Evolutionary conservation across 108 stramenopile species (phyloP), one percentile per base, ranked within the genome.

Genomic region (Nitzschia sp.): DNA sequence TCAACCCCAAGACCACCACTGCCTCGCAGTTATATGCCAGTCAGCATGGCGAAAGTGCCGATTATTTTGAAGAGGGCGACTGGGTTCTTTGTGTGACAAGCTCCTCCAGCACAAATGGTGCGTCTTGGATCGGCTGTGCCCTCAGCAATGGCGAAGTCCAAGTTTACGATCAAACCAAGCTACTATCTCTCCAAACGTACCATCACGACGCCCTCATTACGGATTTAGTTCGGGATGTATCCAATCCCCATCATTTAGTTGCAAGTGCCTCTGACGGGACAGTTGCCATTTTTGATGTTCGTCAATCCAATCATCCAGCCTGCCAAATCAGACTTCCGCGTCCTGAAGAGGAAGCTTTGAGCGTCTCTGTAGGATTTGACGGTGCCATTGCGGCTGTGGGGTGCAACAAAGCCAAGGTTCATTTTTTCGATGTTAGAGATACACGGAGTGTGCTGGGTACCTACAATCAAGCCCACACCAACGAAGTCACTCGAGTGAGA

Each of bases 311-410:
- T 15, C 23, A 47, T 28, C 66, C 73, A 0, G 73, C 66, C 19
- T 28, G 45, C 16, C 35, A 60, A 54, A 32, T 60, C 22, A 45
- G 58, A 53, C 31, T 58, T 45, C 69, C 45, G 1, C 61, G 53
- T 26, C 44, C 58, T 15, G 83, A 80, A 2, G 86, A 87, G 57
- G 80, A 83, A 64, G 85, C 89, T 38, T 59, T 91, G 38, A 69
- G 76, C 33, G 62, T 89, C 0, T 79, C 86, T 0, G 28, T 94
- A 45, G 92, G 92, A 48, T 94, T 87, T 54, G 82, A 83, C n/a
- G 92, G 88, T 31, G 78, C 71, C 9, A 79, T 94, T 35, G 88
- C 84, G 2, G 89, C 92, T 8, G 89, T 91, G 4, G 92, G 92
- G 9, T 84, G 80, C 31, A 76, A 62, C 53, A 80, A 77, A 61